phyloP scores from a whole-genome alignment of 1,284 basidiomycete species.

The Phylloporus sp. region DNA sequence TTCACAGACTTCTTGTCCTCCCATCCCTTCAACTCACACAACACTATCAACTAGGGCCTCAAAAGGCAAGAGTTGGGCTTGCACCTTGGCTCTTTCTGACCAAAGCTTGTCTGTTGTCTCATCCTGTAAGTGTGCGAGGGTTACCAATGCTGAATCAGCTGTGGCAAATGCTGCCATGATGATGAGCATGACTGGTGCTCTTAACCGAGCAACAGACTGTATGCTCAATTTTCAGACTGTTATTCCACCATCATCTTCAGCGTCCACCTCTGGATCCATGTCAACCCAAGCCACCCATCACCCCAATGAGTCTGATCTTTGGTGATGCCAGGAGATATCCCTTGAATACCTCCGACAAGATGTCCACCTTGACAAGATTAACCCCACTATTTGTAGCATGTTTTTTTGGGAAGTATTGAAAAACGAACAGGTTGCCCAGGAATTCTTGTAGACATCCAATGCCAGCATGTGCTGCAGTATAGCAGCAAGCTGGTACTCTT shows the following conservation, averaged over 20 bases:
- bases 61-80: background rate
- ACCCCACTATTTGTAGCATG: background rate
- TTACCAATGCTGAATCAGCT: background rate
- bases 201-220: background rate
- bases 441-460: background rate
- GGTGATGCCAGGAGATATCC: background rate
- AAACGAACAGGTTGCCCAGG: background rate
- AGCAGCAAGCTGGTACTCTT: background rate
- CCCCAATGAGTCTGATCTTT: background rate
- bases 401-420: background rate
- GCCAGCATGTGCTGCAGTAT: background rate
- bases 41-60: no score
- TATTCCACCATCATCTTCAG: no score
- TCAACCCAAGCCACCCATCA: no score
- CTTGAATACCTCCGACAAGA: background rate
- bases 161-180: background rate
- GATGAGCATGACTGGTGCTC: background rate
- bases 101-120: background rate
- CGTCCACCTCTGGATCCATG: no score
- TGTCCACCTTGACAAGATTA: background rate
- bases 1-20: no score
- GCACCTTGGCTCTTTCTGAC: background rate
- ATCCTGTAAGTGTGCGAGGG: background rate
- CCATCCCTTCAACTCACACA: no score
- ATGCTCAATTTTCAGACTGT: background rate